Evolutionary conservation across 768 basidiomycete species (phyloP), one percentile per base, ranked within the genome.

Genomic region (Strobilomyces dryophilus): DNA sequence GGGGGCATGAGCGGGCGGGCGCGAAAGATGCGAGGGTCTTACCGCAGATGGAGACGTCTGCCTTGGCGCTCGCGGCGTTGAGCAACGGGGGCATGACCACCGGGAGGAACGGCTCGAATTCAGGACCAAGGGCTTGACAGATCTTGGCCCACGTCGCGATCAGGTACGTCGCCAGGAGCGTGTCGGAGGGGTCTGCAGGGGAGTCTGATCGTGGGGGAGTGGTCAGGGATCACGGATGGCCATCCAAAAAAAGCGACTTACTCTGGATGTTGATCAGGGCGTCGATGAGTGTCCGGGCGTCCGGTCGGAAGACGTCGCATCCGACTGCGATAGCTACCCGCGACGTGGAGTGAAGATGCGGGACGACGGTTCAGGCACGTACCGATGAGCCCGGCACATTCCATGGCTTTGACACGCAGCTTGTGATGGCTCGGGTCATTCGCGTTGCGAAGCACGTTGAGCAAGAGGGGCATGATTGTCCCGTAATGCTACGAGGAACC

Each of bases 71-170:
- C 4, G 93, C 93, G 0, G 87, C 81, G 6, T 79, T 76, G 21
- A 94, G 74, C 11, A 95, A 69, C 0, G 82, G 78, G 0, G 92
- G 89, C 82, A 95, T 91, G 3, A 94, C 92, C 15, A 87, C 78
- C 0, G 85, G 84, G 3, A 95, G 77, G 66, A 90, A 95, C 0
- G 90, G 90, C 63, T 89, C 89, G 55, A 95, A 95, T 62, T 93
- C 88, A 11, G 79, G 74, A 0, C 87, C 87, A 62, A 95, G 79
- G 0, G 89, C 89, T 57, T 92, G 90, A 64, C 89, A 92, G 0
- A 95, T 78, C 62, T 90, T 93, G 2, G 89, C 87, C 91, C 91
- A 95, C 0, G 91, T 94, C 40, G 85, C 81, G 45, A 91, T 90
- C 26, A 93, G 75, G 64, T 91, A 92, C 51, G 87, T 85, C 0